Evolutionary conservation across 2,329 filamentous ascomycete genomes (phyloP), one percentile per base, ranked within the genome.

Genomic region (Thelonectria rubi): DNA sequence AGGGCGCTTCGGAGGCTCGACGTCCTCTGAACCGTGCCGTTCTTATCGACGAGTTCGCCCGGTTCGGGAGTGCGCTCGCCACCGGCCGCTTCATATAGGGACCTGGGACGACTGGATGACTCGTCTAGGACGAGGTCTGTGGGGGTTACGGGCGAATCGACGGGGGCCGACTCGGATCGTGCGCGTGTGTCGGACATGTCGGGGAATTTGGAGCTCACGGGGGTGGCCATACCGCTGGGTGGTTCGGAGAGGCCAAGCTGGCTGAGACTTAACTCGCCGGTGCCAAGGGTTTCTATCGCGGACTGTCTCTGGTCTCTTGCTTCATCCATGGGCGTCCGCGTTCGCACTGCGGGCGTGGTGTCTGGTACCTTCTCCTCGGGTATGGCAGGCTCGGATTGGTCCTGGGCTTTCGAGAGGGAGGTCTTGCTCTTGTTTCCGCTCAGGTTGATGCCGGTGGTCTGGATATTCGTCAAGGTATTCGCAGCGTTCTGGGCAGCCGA

Each of bases 401-500:
- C 67, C 59, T 75, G 75, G 17, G 58, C 40, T 34, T 65, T 66
- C 15, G 67, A 61, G 32, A 68, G 66, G 10, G 67, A 63, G 58
- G 49, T 65, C 65, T 63, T 75, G 72, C 56, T 77, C 74, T 75
- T 78, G 58, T 77, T 79, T 34, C 69, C 74, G n/a, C 80, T 79
- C n/a, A 85, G 84, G 8, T 81, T 78, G 54, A 87, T 82, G 30
- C 82, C 82, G 4, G 84, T 85, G 74, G 88, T 94, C 50, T 87
- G 86, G 48, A 97, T 89, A 49, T 89, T 92, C 65, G 85, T 92
- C 5, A 94, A 76, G 17, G 87, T 88, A 66, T 82, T 93, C 14
- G 94, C 93, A 45, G 94, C 94, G 84, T 91, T 97, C 77, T 98
- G 94, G 17, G 95, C 95, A 47, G 91, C 94, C 42, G 93, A 94